Percentiles rank a stretch among this genome's conserved stretches.
Conservation (phyloP, 495 filamentous ascomycete species). For the Aspergillus leporis region DNA sequence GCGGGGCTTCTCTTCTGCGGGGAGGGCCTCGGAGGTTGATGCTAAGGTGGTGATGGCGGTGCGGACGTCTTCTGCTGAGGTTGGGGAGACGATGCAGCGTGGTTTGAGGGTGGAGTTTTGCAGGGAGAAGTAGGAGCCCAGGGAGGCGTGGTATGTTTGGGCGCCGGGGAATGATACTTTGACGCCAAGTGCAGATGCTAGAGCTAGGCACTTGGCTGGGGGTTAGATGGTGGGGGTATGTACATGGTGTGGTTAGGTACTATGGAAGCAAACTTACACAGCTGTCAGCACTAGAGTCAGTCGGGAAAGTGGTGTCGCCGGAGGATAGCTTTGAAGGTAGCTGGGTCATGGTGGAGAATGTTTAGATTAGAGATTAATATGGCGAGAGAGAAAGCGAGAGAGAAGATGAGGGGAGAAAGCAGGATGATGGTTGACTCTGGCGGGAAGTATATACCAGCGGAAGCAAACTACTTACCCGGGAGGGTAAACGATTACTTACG, state of each 20-base stretch:
- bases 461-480: not conserved
- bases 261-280: too few species aligned
- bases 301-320: not conserved
- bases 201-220: slow-evolving; percentile 7
- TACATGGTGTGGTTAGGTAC: too few species aligned
- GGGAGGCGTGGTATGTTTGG: slow-evolving; percentile 21
- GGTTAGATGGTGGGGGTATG: too few species aligned
- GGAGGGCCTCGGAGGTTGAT: not conserved
- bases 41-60: slow-evolving; percentile 6
- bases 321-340: not conserved
- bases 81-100: slow-evolving; percentile 26
- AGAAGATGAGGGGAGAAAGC: not conserved
- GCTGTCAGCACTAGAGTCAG: too few species aligned
- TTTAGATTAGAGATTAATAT: not conserved
- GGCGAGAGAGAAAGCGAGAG: not conserved
- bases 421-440: not conserved
- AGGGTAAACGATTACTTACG: not conserved
- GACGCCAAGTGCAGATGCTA: slow-evolving; percentile 1
- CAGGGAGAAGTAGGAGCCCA: slow-evolving; percentile 25
- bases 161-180: slow-evolving; percentile 23
- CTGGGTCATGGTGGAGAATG: not conserved
- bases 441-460: not conserved
- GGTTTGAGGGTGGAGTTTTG: slow-evolving; percentile 28
- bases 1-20: too few species aligned
- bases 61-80: slow-evolving; percentile 23